Percentiles rank a stretch among this genome's conserved stretches.
Evolutionary conservation across 2,329 filamentous ascomycete genomes (phyloP).

Genomic region (Lasiodiplodia citricola): DNA sequence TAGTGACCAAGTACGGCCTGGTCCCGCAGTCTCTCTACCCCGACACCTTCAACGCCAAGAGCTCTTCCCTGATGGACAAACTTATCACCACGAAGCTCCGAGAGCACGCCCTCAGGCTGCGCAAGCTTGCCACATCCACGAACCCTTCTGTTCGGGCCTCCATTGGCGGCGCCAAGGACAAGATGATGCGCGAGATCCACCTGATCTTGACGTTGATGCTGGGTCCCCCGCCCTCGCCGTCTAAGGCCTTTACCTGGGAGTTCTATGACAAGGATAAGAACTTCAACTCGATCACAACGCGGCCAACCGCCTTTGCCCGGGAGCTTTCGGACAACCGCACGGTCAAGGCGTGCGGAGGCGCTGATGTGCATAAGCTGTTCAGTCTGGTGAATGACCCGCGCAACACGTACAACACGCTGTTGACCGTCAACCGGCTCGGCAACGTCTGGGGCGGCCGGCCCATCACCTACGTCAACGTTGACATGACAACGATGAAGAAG

Average conservation of each 20-base stretch:
- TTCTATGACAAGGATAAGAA: slow-evolving; percentile 73
- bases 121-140: slow-evolving; percentile 56
- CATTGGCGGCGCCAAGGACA: slow-evolving; percentile 63
- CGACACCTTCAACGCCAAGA: slow-evolving; percentile 78
- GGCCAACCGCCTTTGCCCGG: slow-evolving; percentile 73
- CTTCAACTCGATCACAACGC: slow-evolving; percentile 66
- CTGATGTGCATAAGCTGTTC: slow-evolving; percentile 71
- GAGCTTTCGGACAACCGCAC: slow-evolving; percentile 66
- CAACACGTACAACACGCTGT: slow-evolving; percentile 71
- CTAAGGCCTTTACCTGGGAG: slow-evolving; percentile 77
- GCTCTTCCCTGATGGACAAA: slow-evolving; percentile 71
- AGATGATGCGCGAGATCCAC: slow-evolving; percentile 81
- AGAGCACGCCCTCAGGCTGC: slow-evolving; percentile 78
- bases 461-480: slow-evolving; percentile 83
- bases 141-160: slow-evolving; percentile 43
- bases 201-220: slow-evolving; percentile 81
- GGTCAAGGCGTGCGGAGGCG: slow-evolving; percentile 62
- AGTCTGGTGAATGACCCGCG: slow-evolving; percentile 87
- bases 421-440: slow-evolving; percentile 79
- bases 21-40: slow-evolving; percentile 82
- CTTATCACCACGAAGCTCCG: slow-evolving; percentile 84
- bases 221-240: slow-evolving; percentile 74
- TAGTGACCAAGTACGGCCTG: slow-evolving; percentile 87
- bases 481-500: slow-evolving; percentile 72
- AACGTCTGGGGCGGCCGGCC: slow-evolving; percentile 79